Percentiles rank a stretch among this genome's conserved stretches.
Conservation (phyloP, 306 rosid species). For the Gastrolobium bilobum region DNA sequence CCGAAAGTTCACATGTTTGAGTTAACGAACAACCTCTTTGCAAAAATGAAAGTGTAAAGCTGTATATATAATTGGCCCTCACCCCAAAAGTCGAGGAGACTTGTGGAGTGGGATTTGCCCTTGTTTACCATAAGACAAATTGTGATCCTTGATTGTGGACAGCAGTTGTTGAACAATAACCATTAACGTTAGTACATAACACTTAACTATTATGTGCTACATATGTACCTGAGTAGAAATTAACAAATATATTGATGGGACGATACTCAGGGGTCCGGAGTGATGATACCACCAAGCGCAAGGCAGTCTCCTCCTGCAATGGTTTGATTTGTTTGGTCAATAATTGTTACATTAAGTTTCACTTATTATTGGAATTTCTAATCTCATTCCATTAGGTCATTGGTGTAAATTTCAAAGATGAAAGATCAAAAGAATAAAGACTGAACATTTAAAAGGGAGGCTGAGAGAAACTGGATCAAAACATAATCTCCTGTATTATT, state of each 20-base stretch:
- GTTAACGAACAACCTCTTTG: too few species aligned
- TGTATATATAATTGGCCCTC: too few species aligned
- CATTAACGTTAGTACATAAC: background rate
- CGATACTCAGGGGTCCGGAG: conserved; percentile 80
- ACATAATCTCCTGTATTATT: background rate
- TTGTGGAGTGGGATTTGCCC: too few species aligned
- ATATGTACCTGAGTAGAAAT: conserved; percentile 83
- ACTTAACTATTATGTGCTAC: conserved; percentile 22
- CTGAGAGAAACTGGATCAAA: conserved; percentile 1
- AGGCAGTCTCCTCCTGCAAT: conserved; percentile 87
- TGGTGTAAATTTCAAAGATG: background rate
- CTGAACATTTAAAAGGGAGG: conserved; percentile 6
- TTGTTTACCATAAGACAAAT: conserved; percentile 19
- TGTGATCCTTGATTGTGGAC: conserved; percentile 1
- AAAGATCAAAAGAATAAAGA: background rate
- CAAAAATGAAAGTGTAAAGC: too few species aligned
- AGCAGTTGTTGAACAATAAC: background rate
- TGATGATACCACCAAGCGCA: conserved; percentile 80
- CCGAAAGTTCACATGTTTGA: too few species aligned
- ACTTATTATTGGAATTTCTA: background rate
- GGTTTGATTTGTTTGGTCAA: conserved; percentile 34
- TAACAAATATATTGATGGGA: conserved; percentile 80
- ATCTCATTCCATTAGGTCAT: conserved; percentile 27
- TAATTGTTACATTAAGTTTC: conserved; percentile 4
- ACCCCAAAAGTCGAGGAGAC: too few species aligned